Base-by-base conservation (phyloP, 2,329 filamentous ascomycete genomes). In the Ophiostoma quercus region DNA sequence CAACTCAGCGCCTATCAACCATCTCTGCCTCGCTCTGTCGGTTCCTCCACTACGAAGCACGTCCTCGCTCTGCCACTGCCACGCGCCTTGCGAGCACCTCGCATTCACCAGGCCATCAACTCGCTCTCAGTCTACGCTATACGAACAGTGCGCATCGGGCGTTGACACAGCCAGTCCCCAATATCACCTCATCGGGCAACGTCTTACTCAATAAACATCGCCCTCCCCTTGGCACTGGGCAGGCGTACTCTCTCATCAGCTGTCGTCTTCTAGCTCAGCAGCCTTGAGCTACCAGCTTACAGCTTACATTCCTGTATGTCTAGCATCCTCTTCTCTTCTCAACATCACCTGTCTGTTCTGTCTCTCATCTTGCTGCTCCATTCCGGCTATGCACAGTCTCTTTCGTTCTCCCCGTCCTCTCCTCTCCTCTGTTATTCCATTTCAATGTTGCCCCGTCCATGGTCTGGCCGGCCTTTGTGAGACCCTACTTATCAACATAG, bases 401-500 rank as follows among this genome's bases (percentile, higher is more conserved):
- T 63, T 32, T 54, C 34, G 43, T 62, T 37, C 14, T 47, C 25
- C 29, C 43, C 39, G 39, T 41, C 39, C 12, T 22, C 19, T 54
- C 39, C 41, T 22, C 34, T 68, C 43, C 62, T 34, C 67, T 41
- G 32, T 57, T 25, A 57, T 25, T 57, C 25, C 16, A 34, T 51
- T 51, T 57, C 51, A 57, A 57, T 12, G 25, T 62, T 62, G 25
- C 57, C 57, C 57, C 25, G 57, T 39, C 47, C 60, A 9, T 57
- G 43, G 34, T 67, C 43, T 62, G 62, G 69, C 57, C 51, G 8
- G 22, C 6, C 57, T 62, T 62, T 62, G 57, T 62, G 57, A 62
- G 25, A 62, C 57, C 22, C 25, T 62, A 57, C 8, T 25, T 25
- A 62, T 62, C 22, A 62, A 32, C 57, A 62, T 62, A 62, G 57